Conservation (phyloP, 768 basidiomycete genomes). For the Leucosporidium yakuticum region DNA sequence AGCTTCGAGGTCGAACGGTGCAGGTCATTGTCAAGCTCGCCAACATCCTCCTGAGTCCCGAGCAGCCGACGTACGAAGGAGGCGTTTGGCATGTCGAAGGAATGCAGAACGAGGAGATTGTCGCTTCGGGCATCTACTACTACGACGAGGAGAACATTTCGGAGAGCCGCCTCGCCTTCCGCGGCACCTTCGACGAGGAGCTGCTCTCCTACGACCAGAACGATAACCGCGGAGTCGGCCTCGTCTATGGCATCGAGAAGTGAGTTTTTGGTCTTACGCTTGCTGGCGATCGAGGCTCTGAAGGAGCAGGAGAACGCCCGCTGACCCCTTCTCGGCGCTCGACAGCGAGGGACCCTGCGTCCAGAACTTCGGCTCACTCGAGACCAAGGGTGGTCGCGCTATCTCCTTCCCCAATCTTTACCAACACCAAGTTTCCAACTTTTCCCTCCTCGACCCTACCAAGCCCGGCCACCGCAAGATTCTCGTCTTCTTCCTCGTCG, state of each 20-base stretch:
- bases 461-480: slow-evolving; percentile 49
- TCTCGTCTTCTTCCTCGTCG: slow-evolving; percentile 51
- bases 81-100: slow-evolving; percentile 49
- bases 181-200: slow-evolving; percentile 30
- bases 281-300: too few relatives aligned
- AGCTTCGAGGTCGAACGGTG: slow-evolving; percentile 9
- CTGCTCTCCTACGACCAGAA: not conserved
- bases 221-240: not conserved
- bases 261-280: not conserved
- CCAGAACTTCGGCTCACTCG: slow-evolving; percentile 49
- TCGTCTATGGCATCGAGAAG: not conserved
- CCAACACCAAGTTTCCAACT: slow-evolving; percentile 49
- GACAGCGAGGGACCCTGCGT: slow-evolving; percentile 12
- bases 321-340: not conserved
- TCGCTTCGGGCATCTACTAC: slow-evolving; percentile 37
- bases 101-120: slow-evolving; percentile 43
- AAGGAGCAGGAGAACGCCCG: too few relatives aligned
- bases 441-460: slow-evolving; percentile 47
- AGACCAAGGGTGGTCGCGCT: slow-evolving; percentile 45
- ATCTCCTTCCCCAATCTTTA: slow-evolving; percentile 58
- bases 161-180: slow-evolving; percentile 41
- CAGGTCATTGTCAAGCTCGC: slow-evolving; percentile 45
- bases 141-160: slow-evolving; percentile 43
- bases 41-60: slow-evolving; percentile 44
- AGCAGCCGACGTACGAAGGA: slow-evolving; percentile 50